These are phyloP conservation scores for Pelargonium myrrhifolium DNA, from an alignment of 441 rosid genomes.

Conservation along the genomic window DNA sequence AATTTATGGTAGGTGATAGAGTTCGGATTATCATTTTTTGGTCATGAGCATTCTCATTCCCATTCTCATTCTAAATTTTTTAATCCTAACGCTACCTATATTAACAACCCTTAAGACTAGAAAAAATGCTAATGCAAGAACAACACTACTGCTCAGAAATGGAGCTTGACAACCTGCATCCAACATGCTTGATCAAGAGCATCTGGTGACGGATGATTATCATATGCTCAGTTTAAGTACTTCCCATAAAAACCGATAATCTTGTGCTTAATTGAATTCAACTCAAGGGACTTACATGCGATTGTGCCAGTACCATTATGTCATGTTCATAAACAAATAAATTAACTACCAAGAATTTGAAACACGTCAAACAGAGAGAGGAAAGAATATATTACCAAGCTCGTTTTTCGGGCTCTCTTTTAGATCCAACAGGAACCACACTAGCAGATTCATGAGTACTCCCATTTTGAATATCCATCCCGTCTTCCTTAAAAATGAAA, in stretches of 20 bases:
- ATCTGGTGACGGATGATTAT: neutral
- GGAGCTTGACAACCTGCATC: constrained; percentile 1
- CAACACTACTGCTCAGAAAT: neutral
- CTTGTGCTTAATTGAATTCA: neutral
- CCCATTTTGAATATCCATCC: constrained; percentile 39
- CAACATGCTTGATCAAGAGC: neutral
- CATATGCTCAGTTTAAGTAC: neutral
- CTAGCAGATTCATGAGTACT: constrained; percentile 40
- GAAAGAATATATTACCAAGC: constrained; percentile 26
- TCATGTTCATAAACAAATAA: neutral
- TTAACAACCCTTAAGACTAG: neutral
- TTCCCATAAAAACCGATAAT: neutral
- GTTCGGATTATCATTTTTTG: too few relatives aligned
- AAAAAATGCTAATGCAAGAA: neutral
- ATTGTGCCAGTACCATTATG: neutral
- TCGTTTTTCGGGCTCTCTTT: constrained; percentile 58
- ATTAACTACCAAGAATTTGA: neutral
- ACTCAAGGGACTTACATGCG: neutral
- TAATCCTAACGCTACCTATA: neutral
- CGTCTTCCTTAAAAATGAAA: constrained; percentile 11
- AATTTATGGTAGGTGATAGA: too few relatives aligned
- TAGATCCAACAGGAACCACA: constrained; percentile 49
- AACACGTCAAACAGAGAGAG: neutral
- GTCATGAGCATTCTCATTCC: too few relatives aligned
- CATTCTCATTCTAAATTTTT: too few relatives aligned